Base-by-base conservation (phyloP, 805 yeast species). In the Kazachstania psychrophila region DNA sequence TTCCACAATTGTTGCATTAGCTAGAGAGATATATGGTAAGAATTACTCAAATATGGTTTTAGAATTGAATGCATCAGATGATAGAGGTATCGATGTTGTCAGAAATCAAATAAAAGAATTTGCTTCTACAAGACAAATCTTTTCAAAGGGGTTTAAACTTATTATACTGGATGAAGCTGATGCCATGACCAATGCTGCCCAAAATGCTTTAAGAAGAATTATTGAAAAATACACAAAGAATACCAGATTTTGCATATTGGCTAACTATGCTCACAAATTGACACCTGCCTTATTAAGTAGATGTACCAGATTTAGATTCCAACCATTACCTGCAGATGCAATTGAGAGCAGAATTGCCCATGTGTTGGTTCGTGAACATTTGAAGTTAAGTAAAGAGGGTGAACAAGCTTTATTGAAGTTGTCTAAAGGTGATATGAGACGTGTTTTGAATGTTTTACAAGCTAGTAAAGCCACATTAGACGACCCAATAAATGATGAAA, bases 41-140 rank as follows among this genome's bases (percentile, higher is more conserved):
- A 69, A 72, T 43, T 84, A 83, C 56, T 75, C 71, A 49, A 83
- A 86, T 53, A 87, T 88, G 88, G 96, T 92, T 2, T 64, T 92
- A 38, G 98, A 92, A 56, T 69, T 92, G 58, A 92, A 92, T 61
- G 98, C 98, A 4, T 80, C 94, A 4, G 98, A 92, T 60, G 98
- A 92, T 59, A 75, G 98, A 63, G 98, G 98, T 46, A 92, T 92
- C 47, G 95, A 86, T 49, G 96, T 92, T 31, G 97, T 92, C n/a
- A 73, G 99, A 45, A 92, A 92, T 52, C 96, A 87, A 61, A 87
- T 92, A 66, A 92, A 92, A 68, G 87, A 81, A 49, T 92, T 92
- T 65, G 98, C 98, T 9, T 77, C 89, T 22, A 92, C 98, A 1
- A 77, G 86, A 69, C 98, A 92, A 58, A 89, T 92, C 37, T 92